Evolutionary conservation across 345 rosid species (phyloP).

Genomic region (sweet orange (Citrus sinensis)): DVS_A1.0 CM039166.1:23648501-23649000

Average conservation of each 20-base stretch:
- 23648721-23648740: neutral
- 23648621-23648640: neutral
- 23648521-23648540: too few relatives aligned
- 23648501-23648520: neutral
- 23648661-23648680: neutral
- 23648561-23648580: neutral
- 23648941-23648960: conserved; percentile 15
- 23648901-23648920: conserved; percentile 39
- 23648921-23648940: neutral
- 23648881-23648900: conserved; percentile 18
- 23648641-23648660: neutral
- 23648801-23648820: conserved; percentile 33
- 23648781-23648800: neutral
- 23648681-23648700: neutral
- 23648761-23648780: conserved; percentile 32
- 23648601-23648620: neutral
- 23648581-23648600: neutral
- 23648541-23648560: neutral
- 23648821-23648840: conserved; percentile 26
- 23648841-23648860: neutral
- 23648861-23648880: neutral
- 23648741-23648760: conserved; percentile 19
- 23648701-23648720: neutral
- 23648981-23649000: conserved; percentile 22
- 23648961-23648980: neutral